These are phyloP conservation scores for Pseudogymnoascus sp. DNA, from an alignment of 2,329 filamentous ascomycete genomes.

Conservation along the genomic window DNA sequence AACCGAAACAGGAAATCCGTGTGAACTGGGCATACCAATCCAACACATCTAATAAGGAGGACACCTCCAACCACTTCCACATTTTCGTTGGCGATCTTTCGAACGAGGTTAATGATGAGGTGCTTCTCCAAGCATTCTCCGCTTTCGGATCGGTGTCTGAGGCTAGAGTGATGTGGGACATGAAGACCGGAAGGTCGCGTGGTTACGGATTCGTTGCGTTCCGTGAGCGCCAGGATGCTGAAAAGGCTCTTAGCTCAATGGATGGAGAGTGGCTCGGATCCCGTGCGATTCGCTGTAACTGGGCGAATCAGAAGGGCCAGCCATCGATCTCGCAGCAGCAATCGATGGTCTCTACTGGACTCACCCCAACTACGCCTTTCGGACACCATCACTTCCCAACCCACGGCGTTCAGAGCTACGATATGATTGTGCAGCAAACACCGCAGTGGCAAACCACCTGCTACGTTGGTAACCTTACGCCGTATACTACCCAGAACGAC, in stretches of 20 bases:
- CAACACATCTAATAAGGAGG: conserved; percentile 88
- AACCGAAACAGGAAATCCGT: conserved; percentile 70
- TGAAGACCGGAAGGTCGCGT: conserved; percentile 97
- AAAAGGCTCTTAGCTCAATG: conserved; percentile 95
- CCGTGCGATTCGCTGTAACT: conserved; percentile 97
- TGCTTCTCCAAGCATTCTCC: conserved; percentile 87
- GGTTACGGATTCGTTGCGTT: conserved; percentile 98
- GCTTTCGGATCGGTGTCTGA: conserved; percentile 94
- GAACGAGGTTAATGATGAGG: conserved; percentile 97
- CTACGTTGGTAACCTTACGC: conserved; percentile 95
- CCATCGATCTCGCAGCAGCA: conserved; percentile 97
- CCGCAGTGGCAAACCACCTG: conserved; percentile 97
- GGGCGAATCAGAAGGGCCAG: conserved; percentile 99
- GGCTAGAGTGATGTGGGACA: conserved; percentile 99
- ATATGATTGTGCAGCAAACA: conserved; percentile 92
- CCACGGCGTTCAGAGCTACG: conserved; percentile 92
- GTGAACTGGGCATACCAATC: conserved; percentile 99
- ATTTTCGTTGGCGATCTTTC: conserved; percentile 97
- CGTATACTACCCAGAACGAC: conserved; percentile 94
- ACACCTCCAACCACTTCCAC: conserved; percentile 96
- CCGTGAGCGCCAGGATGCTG: conserved; percentile 85
- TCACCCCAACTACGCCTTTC: conserved; percentile 94
- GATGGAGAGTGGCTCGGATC: conserved; percentile 98
- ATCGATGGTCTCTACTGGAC: conserved; percentile 93
- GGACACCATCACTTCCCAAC: conserved; percentile 97